A percentile compares a stretch with the other conserved stretches of the same genome.
phyloP scores from a whole-genome alignment of 176 grass and related monocot genomes.

The Typha latifolia region DNA sequence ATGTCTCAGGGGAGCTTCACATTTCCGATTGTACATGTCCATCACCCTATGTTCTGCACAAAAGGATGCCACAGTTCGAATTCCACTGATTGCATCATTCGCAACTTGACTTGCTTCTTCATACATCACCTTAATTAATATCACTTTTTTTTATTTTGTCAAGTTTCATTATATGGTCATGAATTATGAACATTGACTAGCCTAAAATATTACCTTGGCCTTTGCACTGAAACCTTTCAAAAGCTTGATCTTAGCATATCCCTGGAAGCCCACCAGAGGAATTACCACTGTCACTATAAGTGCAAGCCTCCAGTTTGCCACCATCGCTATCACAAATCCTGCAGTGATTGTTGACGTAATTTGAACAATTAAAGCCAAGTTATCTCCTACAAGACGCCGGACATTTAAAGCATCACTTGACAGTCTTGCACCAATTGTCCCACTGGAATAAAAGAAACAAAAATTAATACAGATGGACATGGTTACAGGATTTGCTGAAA shows the following conservation, averaged over 20 bases:
- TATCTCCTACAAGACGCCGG: constrained; percentile 73
- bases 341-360: constrained; percentile 31
- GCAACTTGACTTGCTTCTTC: constrained; percentile 87
- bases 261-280: constrained; percentile 65
- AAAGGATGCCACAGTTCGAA: constrained; percentile 77
- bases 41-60: constrained; percentile 49
- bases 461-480: neutral
- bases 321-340: constrained; percentile 52
- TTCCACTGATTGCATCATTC: constrained; percentile 61
- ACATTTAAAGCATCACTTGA: constrained; percentile 78
- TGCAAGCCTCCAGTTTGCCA: constrained; percentile 67
- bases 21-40: constrained; percentile 52
- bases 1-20: constrained; percentile 55
- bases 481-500: neutral
- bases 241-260: constrained; percentile 70
- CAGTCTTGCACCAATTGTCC: constrained; percentile 58
- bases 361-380: constrained; percentile 55
- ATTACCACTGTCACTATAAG: constrained; percentile 51
- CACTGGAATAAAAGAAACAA: constrained; percentile 29
- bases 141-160: no score
- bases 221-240: constrained; percentile 74
- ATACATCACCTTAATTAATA: constrained; percentile 25
- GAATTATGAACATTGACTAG: neutral
- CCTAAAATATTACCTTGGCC: constrained; percentile 50
- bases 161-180: no score